These are phyloP conservation scores for Haplosporangium gracile DNA, from an alignment of 192 early-diverging fungal genomes.

Conservation along the genomic window DNA sequence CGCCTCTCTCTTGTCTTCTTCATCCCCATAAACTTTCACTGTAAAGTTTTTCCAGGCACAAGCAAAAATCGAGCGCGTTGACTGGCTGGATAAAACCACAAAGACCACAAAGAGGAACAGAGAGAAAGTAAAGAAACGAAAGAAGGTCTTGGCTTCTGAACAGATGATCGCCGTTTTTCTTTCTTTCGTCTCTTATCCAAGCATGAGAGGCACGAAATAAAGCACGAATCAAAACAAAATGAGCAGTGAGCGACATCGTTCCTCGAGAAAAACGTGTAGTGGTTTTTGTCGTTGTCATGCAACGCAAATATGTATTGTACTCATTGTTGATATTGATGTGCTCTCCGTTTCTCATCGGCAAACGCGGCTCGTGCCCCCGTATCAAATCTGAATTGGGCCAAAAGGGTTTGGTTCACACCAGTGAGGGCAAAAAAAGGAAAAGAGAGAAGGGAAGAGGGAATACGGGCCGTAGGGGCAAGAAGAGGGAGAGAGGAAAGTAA, in stretches of 20 bases:
- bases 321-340: not conserved
- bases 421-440: not conserved
- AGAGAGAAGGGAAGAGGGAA: not conserved
- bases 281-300: not conserved
- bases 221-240: not conserved
- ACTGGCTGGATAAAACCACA: not conserved
- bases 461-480: not conserved
- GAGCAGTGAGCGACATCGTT: not conserved
- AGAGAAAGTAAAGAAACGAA: not conserved
- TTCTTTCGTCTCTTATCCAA: not conserved
- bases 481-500: not conserved
- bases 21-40: not conserved
- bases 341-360: not conserved
- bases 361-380: constrained; percentile 6
- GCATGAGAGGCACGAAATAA: not conserved
- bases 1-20: not conserved
- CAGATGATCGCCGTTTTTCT: not conserved
- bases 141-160: not conserved
- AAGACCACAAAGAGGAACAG: not conserved
- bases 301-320: not conserved
- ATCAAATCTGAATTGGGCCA: constrained; percentile 19
- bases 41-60: not conserved
- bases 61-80: not conserved
- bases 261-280: not conserved
- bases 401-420: not conserved